Base-by-base conservation (phyloP, 768 basidiomycete species). In the Boletus rubroflammeus region DNA sequence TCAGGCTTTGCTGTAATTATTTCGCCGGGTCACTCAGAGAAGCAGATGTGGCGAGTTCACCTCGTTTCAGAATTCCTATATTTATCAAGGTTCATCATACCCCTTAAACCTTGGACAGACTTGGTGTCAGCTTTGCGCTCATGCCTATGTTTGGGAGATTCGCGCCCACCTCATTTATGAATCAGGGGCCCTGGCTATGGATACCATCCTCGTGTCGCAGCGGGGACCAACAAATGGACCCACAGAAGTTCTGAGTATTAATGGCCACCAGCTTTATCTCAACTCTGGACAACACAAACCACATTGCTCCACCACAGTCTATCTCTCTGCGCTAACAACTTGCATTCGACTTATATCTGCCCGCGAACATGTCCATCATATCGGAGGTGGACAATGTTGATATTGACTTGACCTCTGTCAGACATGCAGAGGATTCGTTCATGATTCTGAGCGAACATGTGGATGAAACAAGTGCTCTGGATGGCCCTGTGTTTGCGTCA, bases 91-190 rank as follows among this genome's bases (percentile, higher is more conserved):
- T 66, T 60, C 51, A 53, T 25, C 34, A 35, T n/a, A 32, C 26
- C 26, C 38, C 53, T 31, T 29, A 4, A 28, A 36, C 41, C 17
- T 31, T 57, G 19, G 44, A 49, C 41, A 28, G 50, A 59, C 35
- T 49, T 50, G 56, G 65, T 56, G 35, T 23, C 31, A 38, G 34
- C 47, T 60, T 67, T 66, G 62, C 65, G 65, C 35, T 34, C 50
- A 57, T 60, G 51, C n/a, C 62, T 39, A 52, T 55, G 34, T 62
- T 54, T 58, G 65, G 54, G 51, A 6, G 57, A 56, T 64, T 6
- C 11, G 51, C 55, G 51, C 34, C 32, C 14, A 25, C 45, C 35
- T 38, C 21, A 9, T 49, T 35, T n/a, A 5, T 6, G 8, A 19
- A 26, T 5, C 31, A 48, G 39, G 48, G 50, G 13, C 2, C 3